Evolutionary conservation across 805 yeast species (phyloP).

Genomic region (Metschnikowia shivogae): DNA sequence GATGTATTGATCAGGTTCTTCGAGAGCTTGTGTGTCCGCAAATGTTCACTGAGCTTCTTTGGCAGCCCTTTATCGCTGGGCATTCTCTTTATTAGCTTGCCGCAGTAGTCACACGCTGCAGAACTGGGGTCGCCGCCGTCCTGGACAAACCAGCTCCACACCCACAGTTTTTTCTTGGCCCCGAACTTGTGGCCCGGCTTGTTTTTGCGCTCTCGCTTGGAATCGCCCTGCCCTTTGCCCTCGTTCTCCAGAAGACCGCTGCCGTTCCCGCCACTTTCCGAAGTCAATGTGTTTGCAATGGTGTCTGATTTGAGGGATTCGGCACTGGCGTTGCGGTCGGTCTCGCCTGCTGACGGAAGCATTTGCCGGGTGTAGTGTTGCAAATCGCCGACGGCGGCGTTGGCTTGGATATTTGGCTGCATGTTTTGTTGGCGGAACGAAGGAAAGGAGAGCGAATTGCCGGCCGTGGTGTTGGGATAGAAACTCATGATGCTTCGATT

Average conservation of each 20-base stretch:
- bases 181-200: constrained; percentile 56
- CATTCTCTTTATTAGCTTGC: constrained; percentile 44
- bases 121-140: constrained; percentile 44
- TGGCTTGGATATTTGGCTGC: constrained; percentile 11
- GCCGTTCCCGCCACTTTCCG: not conserved
- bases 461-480: constrained; percentile 13
- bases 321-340: not conserved
- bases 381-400: constrained; percentile 6
- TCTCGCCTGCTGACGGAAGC: not conserved
- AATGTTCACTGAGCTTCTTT: constrained; percentile 54
- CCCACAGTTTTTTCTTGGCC: constrained; percentile 61
- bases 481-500: constrained; percentile 16
- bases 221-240: not conserved
- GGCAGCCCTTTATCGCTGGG: constrained; percentile 56
- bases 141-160: constrained; percentile 59
- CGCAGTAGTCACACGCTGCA: constrained; percentile 54
- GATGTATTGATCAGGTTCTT: constrained; percentile 38
- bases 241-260: constrained; percentile 1
- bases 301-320: constrained; percentile 1
- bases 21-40: constrained; percentile 49
- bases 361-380: constrained; percentile 10
- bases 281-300: not conserved
- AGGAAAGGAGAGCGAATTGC: constrained; percentile 22
- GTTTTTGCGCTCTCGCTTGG: constrained; percentile 35
- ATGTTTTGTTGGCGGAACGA: constrained; percentile 18